Evolutionary conservation across 257 asterid genomes (phyloP), one percentile per base, ranked within the genome.

Genomic region (Salvia splendens): DNA sequence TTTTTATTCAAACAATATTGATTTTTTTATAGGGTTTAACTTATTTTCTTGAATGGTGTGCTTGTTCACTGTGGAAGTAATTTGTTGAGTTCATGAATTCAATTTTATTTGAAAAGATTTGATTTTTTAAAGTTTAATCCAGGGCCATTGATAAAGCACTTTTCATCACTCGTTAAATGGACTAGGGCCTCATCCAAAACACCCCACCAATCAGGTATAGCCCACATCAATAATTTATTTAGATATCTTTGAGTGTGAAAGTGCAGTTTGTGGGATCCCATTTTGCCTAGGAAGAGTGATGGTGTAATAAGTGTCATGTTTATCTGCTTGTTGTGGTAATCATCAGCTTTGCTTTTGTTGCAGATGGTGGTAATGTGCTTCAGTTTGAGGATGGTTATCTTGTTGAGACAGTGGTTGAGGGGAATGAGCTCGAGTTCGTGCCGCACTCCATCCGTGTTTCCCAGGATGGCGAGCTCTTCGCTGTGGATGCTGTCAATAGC

Each of bases 371-470:
- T 71, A 81, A 80, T 83, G 86, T 87, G 69, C 80, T 94, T 76
- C 96, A 87, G 67, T 88, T 94, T 40, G 99, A 94, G 71, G 92
- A 87, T 28, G 96, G 99, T 5, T 94, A 94, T 79, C 81, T 88
- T 47, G 99, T 94, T 35, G 99, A 94, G 75, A 94, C 97, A 56
- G 91, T 91, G 77, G 96, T 87, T 16, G 91, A 83, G 73, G 99
- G 98, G 72, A 91, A 83, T 72, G 98, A 89, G 32, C 93, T 91
- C 17, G 99, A 98, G 55, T 84, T 85, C 55, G 84, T 85, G 73
- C 99, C 99, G 0, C 73, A 88, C 69, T 76, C 83, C 14, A 81
- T 91, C n/a, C 94, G 87, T 0, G 84, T 87, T 41, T 91, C 96
- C 4, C 93, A 80, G 59, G 99, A 94, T 45, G 99, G 99, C 8